A percentile compares a stretch with the other conserved stretches of the same genome.
Conservation (phyloP, 306 rosid genomes). For the Amphicarpaea edgeworthii region DNA sequence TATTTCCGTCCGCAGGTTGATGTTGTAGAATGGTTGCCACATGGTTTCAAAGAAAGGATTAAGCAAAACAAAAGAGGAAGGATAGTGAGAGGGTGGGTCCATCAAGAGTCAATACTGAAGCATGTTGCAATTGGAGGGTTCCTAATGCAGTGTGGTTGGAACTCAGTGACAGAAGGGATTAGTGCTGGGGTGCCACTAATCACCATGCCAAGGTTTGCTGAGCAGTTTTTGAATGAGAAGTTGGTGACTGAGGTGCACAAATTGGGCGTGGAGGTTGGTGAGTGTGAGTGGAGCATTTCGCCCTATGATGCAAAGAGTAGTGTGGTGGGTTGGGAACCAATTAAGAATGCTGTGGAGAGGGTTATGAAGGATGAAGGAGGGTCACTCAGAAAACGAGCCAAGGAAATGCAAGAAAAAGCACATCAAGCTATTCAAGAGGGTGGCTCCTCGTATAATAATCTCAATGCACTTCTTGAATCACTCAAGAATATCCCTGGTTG, state of each 20-base stretch:
- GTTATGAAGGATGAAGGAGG: slow-evolving; percentile 47
- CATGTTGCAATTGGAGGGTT: slow-evolving; percentile 37
- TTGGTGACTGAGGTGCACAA: slow-evolving; percentile 35
- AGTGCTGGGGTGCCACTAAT: slow-evolving; percentile 36
- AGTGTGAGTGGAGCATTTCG: slow-evolving; percentile 34
- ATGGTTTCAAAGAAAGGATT: slow-evolving; percentile 3
- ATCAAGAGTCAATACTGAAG: slow-evolving; percentile 34
- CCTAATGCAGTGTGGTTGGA: slow-evolving; percentile 34
- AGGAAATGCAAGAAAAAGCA: slow-evolving; percentile 39
- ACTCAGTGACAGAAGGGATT: slow-evolving; percentile 17
- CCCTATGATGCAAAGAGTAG: not conserved
- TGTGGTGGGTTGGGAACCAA: slow-evolving; percentile 25
- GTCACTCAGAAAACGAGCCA: not conserved
- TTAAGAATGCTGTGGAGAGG: slow-evolving; percentile 38
- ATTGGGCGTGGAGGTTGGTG: slow-evolving; percentile 47
- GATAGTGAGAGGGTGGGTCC: slow-evolving; percentile 38
- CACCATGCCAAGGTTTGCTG: slow-evolving; percentile 15
- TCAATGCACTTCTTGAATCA: slow-evolving; percentile 13
- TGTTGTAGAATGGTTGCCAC: too few relatives aligned
- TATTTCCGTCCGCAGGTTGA: too few relatives aligned
- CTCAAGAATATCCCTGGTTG: not conserved
- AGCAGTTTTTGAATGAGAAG: slow-evolving; percentile 21
- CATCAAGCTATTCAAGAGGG: slow-evolving; percentile 37
- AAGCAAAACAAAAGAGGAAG: not conserved
- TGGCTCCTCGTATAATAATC: slow-evolving; percentile 43